Evolutionary conservation across 306 rosid species (phyloP).

Genomic region (Urtica urens): DNA sequence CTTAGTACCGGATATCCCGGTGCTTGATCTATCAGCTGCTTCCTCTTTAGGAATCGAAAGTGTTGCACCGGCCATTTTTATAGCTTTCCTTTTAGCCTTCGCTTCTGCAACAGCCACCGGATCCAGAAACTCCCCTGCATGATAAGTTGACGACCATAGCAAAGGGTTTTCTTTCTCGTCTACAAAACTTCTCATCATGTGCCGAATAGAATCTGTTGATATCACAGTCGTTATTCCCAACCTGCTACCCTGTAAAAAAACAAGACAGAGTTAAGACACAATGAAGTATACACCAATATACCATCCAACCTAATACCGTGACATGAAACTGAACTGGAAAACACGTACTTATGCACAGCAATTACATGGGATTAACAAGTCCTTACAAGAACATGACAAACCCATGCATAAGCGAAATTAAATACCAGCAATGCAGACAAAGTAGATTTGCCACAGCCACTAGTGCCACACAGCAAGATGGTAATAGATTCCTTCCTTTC

Average conservation of each 20-base stretch:
- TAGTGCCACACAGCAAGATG: constrained; percentile 84
- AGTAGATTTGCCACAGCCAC: constrained; percentile 98
- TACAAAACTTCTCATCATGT: constrained; percentile 98
- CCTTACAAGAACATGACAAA: constrained; percentile 20
- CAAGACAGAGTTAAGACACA: constrained; percentile 8
- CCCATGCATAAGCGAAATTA: constrained; percentile 16
- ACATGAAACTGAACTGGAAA: not conserved
- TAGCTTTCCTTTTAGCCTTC: constrained; percentile 62
- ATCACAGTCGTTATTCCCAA: constrained; percentile 90
- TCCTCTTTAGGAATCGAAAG: constrained; percentile 44
- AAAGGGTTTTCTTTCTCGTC: constrained; percentile 85
- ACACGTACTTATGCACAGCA: not conserved
- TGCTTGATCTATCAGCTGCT: constrained; percentile 24
- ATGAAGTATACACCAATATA: not conserved
- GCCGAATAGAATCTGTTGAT: constrained; percentile 91
- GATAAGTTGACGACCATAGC: constrained; percentile 96
- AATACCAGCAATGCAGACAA: constrained; percentile 92
- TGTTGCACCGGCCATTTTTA: constrained; percentile 54
- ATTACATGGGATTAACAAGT: constrained; percentile 11
- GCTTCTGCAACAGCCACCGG: constrained; percentile 85
- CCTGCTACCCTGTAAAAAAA: constrained; percentile 77
- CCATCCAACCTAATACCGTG: not conserved
- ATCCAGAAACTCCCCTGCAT: constrained; percentile 96
- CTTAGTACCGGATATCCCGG: constrained; percentile 33
- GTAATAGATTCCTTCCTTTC: constrained; percentile 91